Evolutionary conservation across 768 basidiomycete genomes (phyloP).

Genomic region (Omphalotus guepiniiformis): DNA sequence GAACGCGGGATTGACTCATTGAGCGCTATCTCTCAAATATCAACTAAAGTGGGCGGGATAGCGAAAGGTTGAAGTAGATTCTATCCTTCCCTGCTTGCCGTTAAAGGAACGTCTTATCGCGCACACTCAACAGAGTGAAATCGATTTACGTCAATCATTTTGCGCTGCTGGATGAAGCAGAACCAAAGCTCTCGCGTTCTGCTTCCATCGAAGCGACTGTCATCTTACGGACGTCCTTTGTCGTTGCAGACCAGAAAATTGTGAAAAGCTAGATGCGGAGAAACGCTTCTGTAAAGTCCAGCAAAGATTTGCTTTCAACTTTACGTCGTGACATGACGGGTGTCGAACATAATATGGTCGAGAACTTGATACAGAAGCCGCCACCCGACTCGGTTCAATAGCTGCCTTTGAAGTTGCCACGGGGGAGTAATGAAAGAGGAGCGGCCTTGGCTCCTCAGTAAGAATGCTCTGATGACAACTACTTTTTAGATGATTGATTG

Average conservation of each 20-base stretch:
- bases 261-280: conserved; percentile 1
- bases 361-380: background rate
- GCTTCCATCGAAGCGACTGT: conserved; percentile 2
- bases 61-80: background rate
- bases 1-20: conserved; percentile 43
- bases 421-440: conserved; percentile 1
- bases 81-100: background rate
- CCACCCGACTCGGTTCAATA: conserved; percentile 1
- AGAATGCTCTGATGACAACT: background rate
- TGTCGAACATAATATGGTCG: conserved; percentile 1
- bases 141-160: conserved; percentile 9
- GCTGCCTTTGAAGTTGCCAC: conserved; percentile 1
- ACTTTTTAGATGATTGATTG: conserved; percentile 3
- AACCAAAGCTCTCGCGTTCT: background rate
- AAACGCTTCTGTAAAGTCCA: background rate
- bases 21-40: conserved; percentile 29
- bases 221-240: conserved; percentile 7
- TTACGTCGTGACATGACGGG: background rate
- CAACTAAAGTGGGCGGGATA: conserved; percentile 3
- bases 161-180: background rate
- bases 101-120: conserved; percentile 7
- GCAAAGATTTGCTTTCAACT: background rate
- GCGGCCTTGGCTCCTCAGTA: background rate
- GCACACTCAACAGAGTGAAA: background rate
- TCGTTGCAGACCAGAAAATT: conserved; percentile 3